Evolutionary conservation across 2,329 filamentous ascomycete genomes (phyloP), one percentile per base, ranked within the genome.

Genomic region (Sporothrix sp.): DNA sequence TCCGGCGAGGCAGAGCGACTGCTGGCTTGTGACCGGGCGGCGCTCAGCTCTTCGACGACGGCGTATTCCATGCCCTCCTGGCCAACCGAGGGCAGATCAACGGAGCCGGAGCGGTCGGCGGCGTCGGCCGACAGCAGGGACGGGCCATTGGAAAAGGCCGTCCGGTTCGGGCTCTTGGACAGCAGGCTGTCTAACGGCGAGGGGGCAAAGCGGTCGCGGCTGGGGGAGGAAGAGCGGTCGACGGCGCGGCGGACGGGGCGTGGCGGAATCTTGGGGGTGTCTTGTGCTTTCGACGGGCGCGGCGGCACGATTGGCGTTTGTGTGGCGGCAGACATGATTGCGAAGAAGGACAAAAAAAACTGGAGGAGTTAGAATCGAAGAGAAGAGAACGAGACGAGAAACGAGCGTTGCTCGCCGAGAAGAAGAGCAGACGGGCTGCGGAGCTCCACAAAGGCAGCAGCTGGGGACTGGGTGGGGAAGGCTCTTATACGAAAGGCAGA

Each of bases 61-160:
- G 65, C 87, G 68, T 96, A 96, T 69, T 96, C 91, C 58, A 75
- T 81, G 56, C 91, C 91, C 69, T 96, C 91, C 63, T 96, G 83
- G 52, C 91, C 91, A 50, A 95, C 76, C 1, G 85, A 85, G 14
- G 91, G 91, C 63, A 96, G 77, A 30, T 79, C 78, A 51, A 95
- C 87, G 62, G 87, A 94, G 44, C 81, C 78, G 32, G 85, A 80
- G 46, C 87, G 84, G 37, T 75, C 68, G 56, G 75, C 64, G 35
- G 68, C 66, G 38, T 75, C 70, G 46, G 62, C 43, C 1, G 54
- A 38, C 16, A 57, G 48, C 5, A 32, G 27, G 4, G 50, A 51
- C 11, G 35, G 23, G 37, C 52, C 65, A 57, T 65, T 61, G 57
- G 62, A 60, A 39, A 60, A 67, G 37, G 59, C 59, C 48, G 59